Evolutionary conservation across 164 flowering plant species (phyloP), one percentile per base, ranked within the genome.

Genomic region (Vitis cinerea): DNA sequence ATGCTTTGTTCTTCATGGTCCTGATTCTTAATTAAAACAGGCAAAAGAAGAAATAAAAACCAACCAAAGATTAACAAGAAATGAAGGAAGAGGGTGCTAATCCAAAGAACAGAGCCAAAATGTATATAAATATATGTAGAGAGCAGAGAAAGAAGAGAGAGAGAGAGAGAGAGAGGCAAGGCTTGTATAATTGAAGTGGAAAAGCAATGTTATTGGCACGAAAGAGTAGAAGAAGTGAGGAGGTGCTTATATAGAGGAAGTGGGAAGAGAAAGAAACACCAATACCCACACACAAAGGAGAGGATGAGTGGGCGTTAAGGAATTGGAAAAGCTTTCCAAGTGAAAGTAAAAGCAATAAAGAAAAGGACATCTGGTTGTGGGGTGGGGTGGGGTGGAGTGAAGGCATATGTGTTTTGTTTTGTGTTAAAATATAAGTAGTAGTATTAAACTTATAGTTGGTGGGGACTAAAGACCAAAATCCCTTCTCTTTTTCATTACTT

Each of bases 1-100:
- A 77, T 4, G 84, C 84, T 56, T 44, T 75, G 82, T 68, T 84
- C 92, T 83, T 88, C 92, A 86, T 86, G 61, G 69, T 74, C 50
- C 12, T 8, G 1, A 14, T 17, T 16, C 27, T 23, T 23, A 23
- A 23, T 23, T 23, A 23, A 23, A 23, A 23, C 27, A 23, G 27
- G 27, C 27, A 1, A 23, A 23, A n/a, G 12, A 10, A 63, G 17
- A 29, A 8, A 58, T 0, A 19, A 3, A 17, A 8, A 47, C 9
- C 9, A 50, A 9, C 6, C 9, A 27, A 3, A 37, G 5, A 27
- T 16, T 10, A 12, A 1, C 13, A 61, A 44, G 2, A 17, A 14
- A 49, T 10, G 15, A 27, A 52, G 23, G 4, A 52, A 63, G 56
- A 19, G 44, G 27, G 16, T 57, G 16, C 60, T 60, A 69, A 48